These are phyloP conservation scores for Evernia prunastri DNA, from an alignment of 495 filamentous ascomycete genomes.

Conservation along the genomic window DNA sequence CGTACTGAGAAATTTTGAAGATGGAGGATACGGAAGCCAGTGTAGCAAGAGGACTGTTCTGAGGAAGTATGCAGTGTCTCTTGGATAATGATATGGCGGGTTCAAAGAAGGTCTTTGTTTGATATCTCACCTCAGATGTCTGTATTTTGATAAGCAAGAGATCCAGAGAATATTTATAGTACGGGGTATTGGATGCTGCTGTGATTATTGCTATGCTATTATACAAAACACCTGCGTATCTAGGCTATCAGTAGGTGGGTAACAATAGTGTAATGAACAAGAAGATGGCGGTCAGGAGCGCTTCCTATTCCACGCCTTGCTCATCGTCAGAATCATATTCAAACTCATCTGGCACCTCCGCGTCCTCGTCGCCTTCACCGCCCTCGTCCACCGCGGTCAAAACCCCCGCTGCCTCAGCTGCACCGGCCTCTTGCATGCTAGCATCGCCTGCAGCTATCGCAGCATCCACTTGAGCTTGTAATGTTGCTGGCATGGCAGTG, in stretches of 20 bases:
- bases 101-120: too few species aligned
- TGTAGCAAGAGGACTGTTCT: background rate
- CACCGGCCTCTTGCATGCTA: constrained; percentile 30
- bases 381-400: constrained; percentile 82
- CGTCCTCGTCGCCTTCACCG: constrained; percentile 75
- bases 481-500: constrained; percentile 45
- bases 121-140: too few species aligned
- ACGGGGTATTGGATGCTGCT: background rate
- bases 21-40: too few species aligned
- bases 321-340: constrained; percentile 76
- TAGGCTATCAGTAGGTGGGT: background rate
- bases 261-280: background rate
- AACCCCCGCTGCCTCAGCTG: constrained; percentile 70
- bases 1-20: too few species aligned
- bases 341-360: constrained; percentile 71
- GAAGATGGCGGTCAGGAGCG: constrained; percentile 8
- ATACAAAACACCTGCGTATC: background rate
- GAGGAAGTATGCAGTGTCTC: too few species aligned
- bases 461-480: constrained; percentile 35
- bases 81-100: too few species aligned
- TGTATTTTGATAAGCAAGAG: too few species aligned
- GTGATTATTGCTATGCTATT: background rate
- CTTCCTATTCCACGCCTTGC: constrained; percentile 41
- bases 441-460: constrained; percentile 25
- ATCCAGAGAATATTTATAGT: background rate